Base-by-base conservation (phyloP, 371 early-diverging fungal genomes). In the Syncephalastrum racemosum region DNA sequence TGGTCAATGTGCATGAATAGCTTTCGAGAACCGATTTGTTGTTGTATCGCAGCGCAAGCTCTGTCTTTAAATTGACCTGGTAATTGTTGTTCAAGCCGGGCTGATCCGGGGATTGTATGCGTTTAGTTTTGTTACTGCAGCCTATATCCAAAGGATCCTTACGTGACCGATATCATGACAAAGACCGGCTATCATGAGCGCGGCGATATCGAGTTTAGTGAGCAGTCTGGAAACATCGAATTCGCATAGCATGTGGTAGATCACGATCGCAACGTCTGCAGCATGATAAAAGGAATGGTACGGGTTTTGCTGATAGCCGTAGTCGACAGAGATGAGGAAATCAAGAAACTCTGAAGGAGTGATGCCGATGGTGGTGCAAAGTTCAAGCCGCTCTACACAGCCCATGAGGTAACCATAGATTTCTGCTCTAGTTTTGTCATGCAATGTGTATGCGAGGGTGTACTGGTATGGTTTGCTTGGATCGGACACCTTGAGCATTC, bases 101-200 rank as follows among this genome's bases (percentile, higher is more conserved):
- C 91, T 90, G 73, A 19, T 7, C 8, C 8, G 12, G 5, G 25
- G 25, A 25, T 2, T 4, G 25, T 45, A 27, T 5, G 10, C 12
- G 10, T 31, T 31, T 31, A 10, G 36, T 31, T 31, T 31, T n/a
- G n/a, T n/a, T 31, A 31, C 3, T 18, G 19, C 19, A 13, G 18
- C 8, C 0, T 12, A 51, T 24, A 54, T 89, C 70, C 70, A n/a
- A 56, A 46, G 7, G 6, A 56, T 3, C 77, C 88, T 86, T 87
- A 91, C 91, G 70, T 95, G 96, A 40, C 93, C 90, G 54, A 90
- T 86, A 63, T 95, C 96, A 68, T 95, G 96, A 65, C 92, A 90
- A 40, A 95, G 76, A n/a, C 87, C 94, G 36, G 91, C 87, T 40
- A 95, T 82, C 24, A 93, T 65, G 42, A 94, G 63, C 8, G 88